Conservation (phyloP, 2,329 filamentous ascomycete species). For the Ceratocystis albifundus region DNA sequence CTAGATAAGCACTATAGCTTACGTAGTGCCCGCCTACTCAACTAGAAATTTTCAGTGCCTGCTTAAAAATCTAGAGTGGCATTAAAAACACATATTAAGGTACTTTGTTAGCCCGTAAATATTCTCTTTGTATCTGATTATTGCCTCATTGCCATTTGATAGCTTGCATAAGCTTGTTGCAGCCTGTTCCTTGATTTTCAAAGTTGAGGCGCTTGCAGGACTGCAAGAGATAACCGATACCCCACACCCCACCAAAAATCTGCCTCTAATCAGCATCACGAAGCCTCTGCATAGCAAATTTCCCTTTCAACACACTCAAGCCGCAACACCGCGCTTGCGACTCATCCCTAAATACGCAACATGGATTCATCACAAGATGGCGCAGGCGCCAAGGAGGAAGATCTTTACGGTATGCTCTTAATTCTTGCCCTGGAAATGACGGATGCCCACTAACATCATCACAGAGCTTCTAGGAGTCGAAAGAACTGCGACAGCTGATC, state of each 20-base stretch:
- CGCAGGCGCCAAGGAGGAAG: conserved; percentile 35
- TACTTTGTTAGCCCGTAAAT: neutral
- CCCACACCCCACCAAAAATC: conserved; percentile 22
- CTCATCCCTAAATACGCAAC: neutral
- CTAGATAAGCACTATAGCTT: neutral
- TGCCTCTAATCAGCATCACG: conserved; percentile 13
- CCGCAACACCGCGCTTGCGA: conserved; percentile 12
- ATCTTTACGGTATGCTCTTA: conserved; percentile 47
- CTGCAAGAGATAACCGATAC: conserved; percentile 11
- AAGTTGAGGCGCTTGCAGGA: neutral
- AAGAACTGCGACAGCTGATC: conserved; percentile 58
- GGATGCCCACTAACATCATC: conserved; percentile 17
- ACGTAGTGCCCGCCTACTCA: neutral
- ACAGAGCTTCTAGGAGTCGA: conserved; percentile 69
- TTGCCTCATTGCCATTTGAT: neutral
- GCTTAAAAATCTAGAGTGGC: neutral
- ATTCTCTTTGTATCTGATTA: neutral
- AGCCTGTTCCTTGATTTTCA: neutral
- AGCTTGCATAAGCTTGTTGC: conserved; percentile 4
- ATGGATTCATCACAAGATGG: conserved; percentile 14
- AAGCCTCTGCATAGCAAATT: neutral
- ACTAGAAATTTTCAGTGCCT: conserved; percentile 4
- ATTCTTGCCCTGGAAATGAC: neutral
- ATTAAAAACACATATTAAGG: neutral
- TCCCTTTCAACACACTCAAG: conserved; percentile 9